Evolutionary conservation across 768 basidiomycete genomes (phyloP).

Genomic region (Mycena capillaripes): DNA sequence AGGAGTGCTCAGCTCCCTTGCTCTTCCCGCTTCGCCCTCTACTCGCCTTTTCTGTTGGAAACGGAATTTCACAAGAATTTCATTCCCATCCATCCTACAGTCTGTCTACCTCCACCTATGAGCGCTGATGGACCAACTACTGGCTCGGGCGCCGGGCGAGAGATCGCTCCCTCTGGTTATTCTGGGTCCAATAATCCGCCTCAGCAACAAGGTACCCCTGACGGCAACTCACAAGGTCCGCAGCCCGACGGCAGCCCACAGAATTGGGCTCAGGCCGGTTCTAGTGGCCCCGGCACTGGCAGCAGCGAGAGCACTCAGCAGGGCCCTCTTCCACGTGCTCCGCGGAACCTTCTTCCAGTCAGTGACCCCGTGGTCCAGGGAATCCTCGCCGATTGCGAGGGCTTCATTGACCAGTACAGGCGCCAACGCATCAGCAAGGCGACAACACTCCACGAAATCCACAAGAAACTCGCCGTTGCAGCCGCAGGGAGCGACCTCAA

Average conservation of each 20-base stretch:
- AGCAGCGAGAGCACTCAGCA: too few species aligned
- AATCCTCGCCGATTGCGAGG: background rate
- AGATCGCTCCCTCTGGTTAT: background rate
- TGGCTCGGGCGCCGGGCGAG: background rate
- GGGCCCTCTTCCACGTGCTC: too few species aligned
- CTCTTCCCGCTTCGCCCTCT: too few species aligned
- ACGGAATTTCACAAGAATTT: background rate
- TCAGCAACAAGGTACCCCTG: background rate
- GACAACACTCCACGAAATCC: background rate
- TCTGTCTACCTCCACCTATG: background rate
- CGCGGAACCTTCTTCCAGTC: too few species aligned
- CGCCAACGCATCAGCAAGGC: background rate
- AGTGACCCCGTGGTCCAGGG: background rate
- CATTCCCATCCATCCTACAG: background rate
- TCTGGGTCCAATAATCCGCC: background rate
- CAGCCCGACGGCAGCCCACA: background rate
- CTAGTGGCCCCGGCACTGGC: background rate
- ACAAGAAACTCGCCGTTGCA: background rate
- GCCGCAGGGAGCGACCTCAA: background rate
- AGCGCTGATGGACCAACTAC: background rate
- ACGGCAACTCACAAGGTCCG: too few species aligned
- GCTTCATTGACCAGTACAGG: slow-evolving; percentile 6
- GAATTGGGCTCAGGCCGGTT: background rate
- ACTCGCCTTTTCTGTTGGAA: background rate
- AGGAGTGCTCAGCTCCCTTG: too few species aligned